Evolutionary conservation across 2,329 filamentous ascomycete genomes (phyloP).

Genomic region (Fusarium duplospermum): DNA sequence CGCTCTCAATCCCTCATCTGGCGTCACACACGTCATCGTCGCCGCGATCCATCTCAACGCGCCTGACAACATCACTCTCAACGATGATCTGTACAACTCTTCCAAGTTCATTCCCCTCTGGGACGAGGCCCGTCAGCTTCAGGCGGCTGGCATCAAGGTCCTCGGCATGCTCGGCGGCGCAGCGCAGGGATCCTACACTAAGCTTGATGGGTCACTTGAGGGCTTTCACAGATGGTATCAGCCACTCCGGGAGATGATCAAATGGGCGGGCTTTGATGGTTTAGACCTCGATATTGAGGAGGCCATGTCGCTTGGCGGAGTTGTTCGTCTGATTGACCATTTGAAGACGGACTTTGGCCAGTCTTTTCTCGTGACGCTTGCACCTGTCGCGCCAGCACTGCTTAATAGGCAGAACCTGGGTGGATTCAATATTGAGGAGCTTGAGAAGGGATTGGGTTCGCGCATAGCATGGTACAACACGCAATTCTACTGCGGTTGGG

Average conservation of each 20-base stretch:
- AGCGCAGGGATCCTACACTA: conserved; percentile 74
- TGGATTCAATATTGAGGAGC: conserved; percentile 79
- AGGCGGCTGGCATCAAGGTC: conserved; percentile 78
- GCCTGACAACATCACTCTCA: conserved; percentile 75
- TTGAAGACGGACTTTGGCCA: conserved; percentile 75
- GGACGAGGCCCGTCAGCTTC: conserved; percentile 78
- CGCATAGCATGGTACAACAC: conserved; percentile 85
- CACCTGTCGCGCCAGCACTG: conserved; percentile 80
- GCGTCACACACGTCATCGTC: conserved; percentile 81
- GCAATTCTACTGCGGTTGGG: conserved; percentile 92
- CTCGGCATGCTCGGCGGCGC: conserved; percentile 89
- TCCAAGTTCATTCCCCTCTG: conserved; percentile 77
- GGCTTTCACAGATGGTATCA: conserved; percentile 79
- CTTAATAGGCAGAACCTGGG: conserved; percentile 71
- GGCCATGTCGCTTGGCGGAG: conserved; percentile 72
- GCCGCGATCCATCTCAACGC: conserved; percentile 85
- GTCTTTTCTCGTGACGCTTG: conserved; percentile 79
- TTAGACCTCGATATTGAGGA: conserved; percentile 84
- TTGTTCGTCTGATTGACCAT: conserved; percentile 73
- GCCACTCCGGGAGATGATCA: conserved; percentile 73
- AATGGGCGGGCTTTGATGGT: conserved; percentile 70
- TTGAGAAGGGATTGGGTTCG: conserved; percentile 72
- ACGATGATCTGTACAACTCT: conserved; percentile 76
- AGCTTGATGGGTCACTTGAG: conserved; percentile 65
- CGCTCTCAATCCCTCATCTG: conserved; percentile 54